Base-by-base conservation (phyloP, 371 early-diverging fungal species). In the Mortierella sp. region DNA sequence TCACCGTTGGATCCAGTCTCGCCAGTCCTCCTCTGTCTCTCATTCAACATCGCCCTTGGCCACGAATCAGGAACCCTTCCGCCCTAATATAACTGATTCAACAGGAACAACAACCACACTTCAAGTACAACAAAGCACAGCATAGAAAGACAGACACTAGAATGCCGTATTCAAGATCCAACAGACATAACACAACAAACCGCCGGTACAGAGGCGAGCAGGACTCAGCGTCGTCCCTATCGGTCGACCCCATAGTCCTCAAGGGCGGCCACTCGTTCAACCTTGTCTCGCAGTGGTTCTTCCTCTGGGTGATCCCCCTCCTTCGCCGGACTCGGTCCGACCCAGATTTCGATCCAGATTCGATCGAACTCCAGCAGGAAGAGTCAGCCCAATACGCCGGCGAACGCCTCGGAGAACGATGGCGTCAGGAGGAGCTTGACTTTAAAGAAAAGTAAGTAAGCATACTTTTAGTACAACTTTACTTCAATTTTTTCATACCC, bases 281-380 rank as follows among this genome's bases (percentile, higher is more conserved):
- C 74, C 70, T 89, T 54, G 21, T 90, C 32, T 91, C 91, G 4
- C 86, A 85, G 55, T 88, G 92, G 77, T 88, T 93, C 76, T 91
- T 92, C 63, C 65, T 89, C 5, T 93, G 93, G 93, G 90, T 91
- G 21, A 84, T 92, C 65, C 76, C 88, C 1, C 88, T 93, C 43
- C 78, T 93, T 24, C 79, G 75, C 49, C 76, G 82, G 35, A 56
- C 79, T n/a, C 77, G 79, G 72, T 77, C 80, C 70, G 75, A 88
- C 82, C 78, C 86, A 65, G 76, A 90, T 86, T 82, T 87, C 87
- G 75, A 84, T 81, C 72, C 87, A 84, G 80, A 82, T 84, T 72
- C 84, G 58, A 74, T 86, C 90, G 72, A 78, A 72, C 77, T 91
- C 44, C 86, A 89, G 55, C 71, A 79, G 46, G 81, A 83, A 70